These are phyloP conservation scores for Haberlea rhodopensis DNA, from an alignment of 257 asterid genomes.

Conservation along the genomic window DNA sequence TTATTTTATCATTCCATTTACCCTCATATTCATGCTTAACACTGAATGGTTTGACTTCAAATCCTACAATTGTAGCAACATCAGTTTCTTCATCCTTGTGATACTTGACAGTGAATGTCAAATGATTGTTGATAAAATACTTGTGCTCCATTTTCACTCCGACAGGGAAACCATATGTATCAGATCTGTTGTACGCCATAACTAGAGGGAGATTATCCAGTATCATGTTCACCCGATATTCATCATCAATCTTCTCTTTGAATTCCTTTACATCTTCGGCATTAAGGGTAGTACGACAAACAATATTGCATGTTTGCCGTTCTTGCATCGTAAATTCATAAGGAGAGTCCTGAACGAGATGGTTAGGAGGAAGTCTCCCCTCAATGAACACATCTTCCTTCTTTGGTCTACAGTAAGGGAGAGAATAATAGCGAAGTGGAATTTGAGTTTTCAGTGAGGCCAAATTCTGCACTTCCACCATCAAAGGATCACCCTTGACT, in stretches of 20 bases:
- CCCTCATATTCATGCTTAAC: no score
- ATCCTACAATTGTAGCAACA: constrained; percentile 82
- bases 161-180: constrained; percentile 64
- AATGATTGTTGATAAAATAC: constrained; percentile 68
- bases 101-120: constrained; percentile 65
- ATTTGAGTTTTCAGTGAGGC: constrained; percentile 59
- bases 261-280: no score
- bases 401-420: constrained; percentile 56
- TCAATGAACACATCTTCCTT: constrained; percentile 55
- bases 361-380: constrained; percentile 71
- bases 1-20: constrained; percentile 54
- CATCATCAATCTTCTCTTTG: no score
- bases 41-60: constrained; percentile 79
- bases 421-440: constrained; percentile 56
- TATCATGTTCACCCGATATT: no score
- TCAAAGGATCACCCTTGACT: constrained; percentile 62
- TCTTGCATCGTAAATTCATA: constrained; percentile 58
- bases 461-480: constrained; percentile 61
- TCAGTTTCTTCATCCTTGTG: constrained; percentile 69
- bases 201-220: no score
- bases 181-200: constrained; percentile 49
- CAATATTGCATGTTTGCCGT: constrained; percentile 53
- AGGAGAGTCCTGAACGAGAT: constrained; percentile 68
- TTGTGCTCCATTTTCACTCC: constrained; percentile 68
- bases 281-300: no score